phyloP scores from a whole-genome alignment of 108 stramenopile genomes.

The Chaetoceros muelleri region DNA sequence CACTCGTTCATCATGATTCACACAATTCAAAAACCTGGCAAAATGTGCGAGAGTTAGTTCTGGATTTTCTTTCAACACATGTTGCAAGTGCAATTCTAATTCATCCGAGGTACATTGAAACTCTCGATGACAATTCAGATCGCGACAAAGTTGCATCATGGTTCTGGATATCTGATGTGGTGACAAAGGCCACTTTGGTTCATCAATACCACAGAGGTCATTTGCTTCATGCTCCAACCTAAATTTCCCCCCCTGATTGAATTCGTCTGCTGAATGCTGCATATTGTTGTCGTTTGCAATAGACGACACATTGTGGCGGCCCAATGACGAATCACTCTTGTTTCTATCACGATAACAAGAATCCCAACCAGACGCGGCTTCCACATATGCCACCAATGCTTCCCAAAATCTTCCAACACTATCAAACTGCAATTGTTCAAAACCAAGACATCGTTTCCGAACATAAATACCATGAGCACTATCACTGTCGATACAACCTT shows the following conservation, averaged over 20 bases:
- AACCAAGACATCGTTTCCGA: constrained; percentile 62
- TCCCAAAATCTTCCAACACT: constrained; percentile 47
- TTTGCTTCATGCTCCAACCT: no score
- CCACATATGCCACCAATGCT: constrained; percentile 16
- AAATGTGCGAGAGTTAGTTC: constrained; percentile 79
- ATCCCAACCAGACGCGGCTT: constrained; percentile 9
- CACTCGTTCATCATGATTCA: constrained; percentile 58
- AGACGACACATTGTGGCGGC: background rate
- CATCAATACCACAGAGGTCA: no score
- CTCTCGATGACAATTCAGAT: constrained; percentile 2
- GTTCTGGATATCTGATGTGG: constrained; percentile 21
- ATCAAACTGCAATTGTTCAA: constrained; percentile 72
- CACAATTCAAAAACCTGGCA: constrained; percentile 64
- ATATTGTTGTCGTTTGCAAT: background rate
- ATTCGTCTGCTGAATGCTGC: background rate
- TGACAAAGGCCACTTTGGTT: constrained; percentile 26
- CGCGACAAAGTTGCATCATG: constrained; percentile 16
- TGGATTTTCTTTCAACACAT: constrained; percentile 36
- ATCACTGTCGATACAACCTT: constrained; percentile 30
- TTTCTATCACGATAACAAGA: background rate
- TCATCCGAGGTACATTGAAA: no score
- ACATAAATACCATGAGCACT: constrained; percentile 60
- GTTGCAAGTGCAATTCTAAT: constrained; percentile 18
- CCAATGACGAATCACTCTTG: no score
- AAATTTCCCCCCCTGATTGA: constrained; percentile 1